A percentile compares a stretch with the other conserved stretches of the same genome.
Evolutionary conservation across 148 eudicot species (phyloP).

Genomic region (Rhododendron ferrugineum): DNA sequence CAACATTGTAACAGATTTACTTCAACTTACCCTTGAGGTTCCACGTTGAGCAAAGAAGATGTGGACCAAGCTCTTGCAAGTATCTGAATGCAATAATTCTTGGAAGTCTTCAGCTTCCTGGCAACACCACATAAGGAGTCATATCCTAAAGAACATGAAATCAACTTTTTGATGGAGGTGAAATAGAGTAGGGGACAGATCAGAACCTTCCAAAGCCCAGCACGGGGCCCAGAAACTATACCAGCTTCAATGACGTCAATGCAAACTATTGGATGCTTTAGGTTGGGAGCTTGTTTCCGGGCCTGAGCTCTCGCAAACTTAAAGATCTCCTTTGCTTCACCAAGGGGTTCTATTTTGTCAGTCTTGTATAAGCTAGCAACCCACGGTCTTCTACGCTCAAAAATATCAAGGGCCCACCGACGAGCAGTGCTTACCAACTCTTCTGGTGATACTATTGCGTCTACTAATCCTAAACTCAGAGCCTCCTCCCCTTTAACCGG

Average conservation of each 20-base stretch:
- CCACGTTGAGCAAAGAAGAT: conserved; percentile 92
- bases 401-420: conserved; percentile 79
- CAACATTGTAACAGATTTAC: neutral
- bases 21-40: conserved; percentile 63
- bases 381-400: conserved; percentile 83
- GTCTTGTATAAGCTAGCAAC: conserved; percentile 67
- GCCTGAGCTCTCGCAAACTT: conserved; percentile 85
- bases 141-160: neutral
- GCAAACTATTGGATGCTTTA: conserved; percentile 74
- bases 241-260: conserved; percentile 91
- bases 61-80: conserved; percentile 91
- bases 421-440: conserved; percentile 70
- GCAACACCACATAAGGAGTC: conserved; percentile 12
- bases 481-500: conserved; percentile 84
- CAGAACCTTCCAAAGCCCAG: conserved; percentile 82
- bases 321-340: conserved; percentile 82
- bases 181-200: neutral
- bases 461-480: conserved; percentile 76
- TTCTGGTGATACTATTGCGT: conserved; percentile 68
- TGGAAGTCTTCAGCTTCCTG: conserved; percentile 83
- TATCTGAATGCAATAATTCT: conserved; percentile 66
- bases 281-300: conserved; percentile 77
- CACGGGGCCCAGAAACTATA: conserved; percentile 77
- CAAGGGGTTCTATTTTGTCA: conserved; percentile 80
- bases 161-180: neutral